These are phyloP conservation scores for Cyclocybe cylindracea DNA, from an alignment of 768 basidiomycete genomes.

Conservation along the genomic window DNA sequence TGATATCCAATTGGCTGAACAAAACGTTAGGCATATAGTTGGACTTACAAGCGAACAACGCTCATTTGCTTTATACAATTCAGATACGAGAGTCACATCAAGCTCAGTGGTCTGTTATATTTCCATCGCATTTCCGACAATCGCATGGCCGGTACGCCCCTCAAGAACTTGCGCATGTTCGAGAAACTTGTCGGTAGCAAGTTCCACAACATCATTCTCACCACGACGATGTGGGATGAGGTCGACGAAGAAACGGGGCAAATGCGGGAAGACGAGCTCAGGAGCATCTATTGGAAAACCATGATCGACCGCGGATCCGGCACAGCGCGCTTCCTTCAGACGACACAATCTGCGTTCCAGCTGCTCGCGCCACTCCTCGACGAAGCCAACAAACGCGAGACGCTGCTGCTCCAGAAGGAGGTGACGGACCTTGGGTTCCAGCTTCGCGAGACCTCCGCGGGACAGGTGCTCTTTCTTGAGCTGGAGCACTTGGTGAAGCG, in stretches of 20 bases:
- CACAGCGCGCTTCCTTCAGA: constrained; percentile 1
- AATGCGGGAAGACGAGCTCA: constrained; percentile 4
- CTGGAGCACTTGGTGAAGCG: too few species aligned
- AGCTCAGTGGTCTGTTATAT: constrained; percentile 6
- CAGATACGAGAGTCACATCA: not conserved
- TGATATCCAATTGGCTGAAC: not conserved
- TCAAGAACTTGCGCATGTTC: not conserved
- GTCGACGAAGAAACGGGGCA: not conserved
- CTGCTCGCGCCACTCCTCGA: too few species aligned
- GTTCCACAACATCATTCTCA: constrained; percentile 5
- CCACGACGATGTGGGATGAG: constrained; percentile 4
- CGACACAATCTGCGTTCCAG: too few species aligned
- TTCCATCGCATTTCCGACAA: constrained; percentile 2
- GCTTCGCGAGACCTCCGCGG: too few species aligned
- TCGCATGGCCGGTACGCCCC: not conserved
- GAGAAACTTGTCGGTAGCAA: not conserved
- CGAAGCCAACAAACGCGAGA: too few species aligned
- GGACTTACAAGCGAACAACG: not conserved
- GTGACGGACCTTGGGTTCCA: too few species aligned
- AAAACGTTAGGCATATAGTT: not conserved
- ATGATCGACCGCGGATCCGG: constrained; percentile 3
- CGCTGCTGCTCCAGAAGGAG: too few species aligned
- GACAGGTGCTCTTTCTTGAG: too few species aligned
- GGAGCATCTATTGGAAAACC: constrained; percentile 5
- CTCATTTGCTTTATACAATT: not conserved